phyloP scores from a whole-genome alignment of 148 eudicot genomes.

The Oxyria digyna region DNA sequence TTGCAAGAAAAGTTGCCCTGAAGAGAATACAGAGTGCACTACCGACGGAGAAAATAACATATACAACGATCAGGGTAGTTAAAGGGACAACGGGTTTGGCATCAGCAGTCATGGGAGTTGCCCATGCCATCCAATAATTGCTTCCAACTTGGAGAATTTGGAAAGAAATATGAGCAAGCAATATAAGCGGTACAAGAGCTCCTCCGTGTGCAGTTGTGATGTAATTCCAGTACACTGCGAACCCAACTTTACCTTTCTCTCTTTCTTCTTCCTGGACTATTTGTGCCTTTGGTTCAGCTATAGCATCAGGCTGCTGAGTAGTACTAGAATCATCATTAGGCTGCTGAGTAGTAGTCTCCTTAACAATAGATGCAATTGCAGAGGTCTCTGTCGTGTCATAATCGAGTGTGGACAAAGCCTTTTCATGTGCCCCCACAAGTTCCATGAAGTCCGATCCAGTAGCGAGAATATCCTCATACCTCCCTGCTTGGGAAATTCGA shows the following conservation, averaged over 20 bases:
- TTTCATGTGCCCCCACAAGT: constrained; percentile 60
- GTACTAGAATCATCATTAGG: constrained; percentile 12
- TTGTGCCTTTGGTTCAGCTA: constrained; percentile 23
- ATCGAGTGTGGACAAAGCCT: constrained; percentile 40
- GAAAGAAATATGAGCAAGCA: constrained; percentile 39
- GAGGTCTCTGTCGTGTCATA: constrained; percentile 11
- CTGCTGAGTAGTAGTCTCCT: constrained; percentile 4
- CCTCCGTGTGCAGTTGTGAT: constrained; percentile 64
- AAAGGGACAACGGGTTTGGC: constrained; percentile 23
- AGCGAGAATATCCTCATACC: constrained; percentile 40
- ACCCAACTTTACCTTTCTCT: constrained; percentile 55
- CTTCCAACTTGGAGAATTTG: constrained; percentile 43
- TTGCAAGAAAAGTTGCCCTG: constrained; percentile 31
- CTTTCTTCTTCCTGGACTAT: constrained; percentile 72
- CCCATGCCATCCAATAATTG: constrained; percentile 90
- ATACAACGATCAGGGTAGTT: constrained; percentile 39
- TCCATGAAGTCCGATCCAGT: constrained; percentile 52
- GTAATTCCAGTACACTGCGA: constrained; percentile 53
- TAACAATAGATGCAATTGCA: neutral
- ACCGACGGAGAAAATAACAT: constrained; percentile 40
- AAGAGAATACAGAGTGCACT: constrained; percentile 44
- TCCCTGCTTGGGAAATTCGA: constrained; percentile 50
- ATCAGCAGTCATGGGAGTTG: constrained; percentile 45
- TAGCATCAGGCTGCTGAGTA: constrained; percentile 20
- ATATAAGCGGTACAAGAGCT: constrained; percentile 38